Percentiles rank a stretch among this genome's conserved stretches.
Evolutionary conservation across 371 early-diverging fungal genomes (phyloP).

Genomic region (Quaeritorhiza haematococci): DNA sequence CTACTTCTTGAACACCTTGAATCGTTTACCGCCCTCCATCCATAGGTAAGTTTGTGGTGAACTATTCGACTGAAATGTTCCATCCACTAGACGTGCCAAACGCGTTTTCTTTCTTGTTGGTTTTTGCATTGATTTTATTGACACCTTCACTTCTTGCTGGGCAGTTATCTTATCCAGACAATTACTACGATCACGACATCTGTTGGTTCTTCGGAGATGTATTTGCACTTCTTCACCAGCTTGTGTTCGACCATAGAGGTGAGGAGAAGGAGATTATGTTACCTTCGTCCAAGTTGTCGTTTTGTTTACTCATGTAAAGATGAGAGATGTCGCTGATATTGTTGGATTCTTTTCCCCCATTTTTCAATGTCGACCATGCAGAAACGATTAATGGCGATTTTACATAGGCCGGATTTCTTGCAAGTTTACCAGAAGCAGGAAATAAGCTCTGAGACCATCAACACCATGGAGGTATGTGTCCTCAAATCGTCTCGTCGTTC

Average conservation of each 20-base stretch:
- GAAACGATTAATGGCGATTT: slow-evolving; percentile 42
- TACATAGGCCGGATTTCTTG: slow-evolving; percentile 57
- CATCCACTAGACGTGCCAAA: too few relatives aligned
- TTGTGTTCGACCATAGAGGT: slow-evolving; percentile 58
- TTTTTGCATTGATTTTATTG: slow-evolving; percentile 1
- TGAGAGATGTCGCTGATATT: too few relatives aligned
- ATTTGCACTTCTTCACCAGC: slow-evolving; percentile 49
- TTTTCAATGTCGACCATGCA: slow-evolving; percentile 1
- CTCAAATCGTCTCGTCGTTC: background rate
- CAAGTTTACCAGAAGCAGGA: slow-evolving; percentile 52
- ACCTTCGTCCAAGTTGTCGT: too few relatives aligned
- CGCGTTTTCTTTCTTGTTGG: too few relatives aligned
- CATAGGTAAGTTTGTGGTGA: slow-evolving; percentile 50
- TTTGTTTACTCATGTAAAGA: too few relatives aligned
- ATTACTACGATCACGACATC: slow-evolving; percentile 61
- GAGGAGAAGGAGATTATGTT: too few relatives aligned
- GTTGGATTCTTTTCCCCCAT: too few relatives aligned
- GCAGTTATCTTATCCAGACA: slow-evolving; percentile 55
- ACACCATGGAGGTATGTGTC: slow-evolving; percentile 57
- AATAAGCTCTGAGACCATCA: slow-evolving; percentile 55
- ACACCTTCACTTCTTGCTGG: background rate
- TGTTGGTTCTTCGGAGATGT: slow-evolving; percentile 42
- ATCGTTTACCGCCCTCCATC: slow-evolving; percentile 59
- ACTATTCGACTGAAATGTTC: too few relatives aligned
- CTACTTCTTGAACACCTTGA: slow-evolving; percentile 56